phyloP scores from a whole-genome alignment of 73 alveolate species.

The Urostyla sp. region DNA sequence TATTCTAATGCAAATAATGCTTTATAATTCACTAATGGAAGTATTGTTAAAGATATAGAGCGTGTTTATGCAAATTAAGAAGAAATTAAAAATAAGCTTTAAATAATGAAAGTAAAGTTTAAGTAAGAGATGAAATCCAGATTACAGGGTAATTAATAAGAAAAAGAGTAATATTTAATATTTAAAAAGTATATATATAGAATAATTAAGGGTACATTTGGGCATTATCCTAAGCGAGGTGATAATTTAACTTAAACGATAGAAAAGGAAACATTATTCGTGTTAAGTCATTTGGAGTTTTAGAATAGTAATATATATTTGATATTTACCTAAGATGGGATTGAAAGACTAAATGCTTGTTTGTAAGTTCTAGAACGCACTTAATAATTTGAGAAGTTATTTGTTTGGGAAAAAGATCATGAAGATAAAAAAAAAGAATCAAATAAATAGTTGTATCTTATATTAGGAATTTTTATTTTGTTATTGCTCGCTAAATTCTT shows the following conservation, averaged over 20 bases:
- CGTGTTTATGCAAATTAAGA: not conserved
- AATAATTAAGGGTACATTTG: conserved; percentile 31
- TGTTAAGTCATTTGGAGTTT: conserved; percentile 21
- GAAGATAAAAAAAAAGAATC: conserved; percentile 31
- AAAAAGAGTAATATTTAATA: not conserved
- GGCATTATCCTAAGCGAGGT: conserved; percentile 1
- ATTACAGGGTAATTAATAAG: not conserved
- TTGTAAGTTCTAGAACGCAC: not conserved
- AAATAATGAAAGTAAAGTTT: not conserved
- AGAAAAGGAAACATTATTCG: conserved; percentile 28
- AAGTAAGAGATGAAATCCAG: not conserved
- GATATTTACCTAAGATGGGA: conserved; percentile 10
- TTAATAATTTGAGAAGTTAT: not conserved
- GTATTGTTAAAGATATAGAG: conserved; percentile 24
- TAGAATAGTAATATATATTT: conserved; percentile 9
- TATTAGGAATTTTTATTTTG: not conserved
- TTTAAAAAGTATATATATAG: not conserved
- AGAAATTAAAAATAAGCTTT: not conserved
- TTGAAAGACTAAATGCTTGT: conserved; percentile 47
- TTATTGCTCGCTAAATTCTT: conserved; percentile 28
- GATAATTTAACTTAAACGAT: not conserved
- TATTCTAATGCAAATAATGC: conserved; percentile 1
- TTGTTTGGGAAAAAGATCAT: conserved; percentile 49
- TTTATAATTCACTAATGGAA: conserved; percentile 44
- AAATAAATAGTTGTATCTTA: not conserved